Conservation (phyloP, 1,284 basidiomycete genomes). For the Sporisorium graminicola region DNA sequence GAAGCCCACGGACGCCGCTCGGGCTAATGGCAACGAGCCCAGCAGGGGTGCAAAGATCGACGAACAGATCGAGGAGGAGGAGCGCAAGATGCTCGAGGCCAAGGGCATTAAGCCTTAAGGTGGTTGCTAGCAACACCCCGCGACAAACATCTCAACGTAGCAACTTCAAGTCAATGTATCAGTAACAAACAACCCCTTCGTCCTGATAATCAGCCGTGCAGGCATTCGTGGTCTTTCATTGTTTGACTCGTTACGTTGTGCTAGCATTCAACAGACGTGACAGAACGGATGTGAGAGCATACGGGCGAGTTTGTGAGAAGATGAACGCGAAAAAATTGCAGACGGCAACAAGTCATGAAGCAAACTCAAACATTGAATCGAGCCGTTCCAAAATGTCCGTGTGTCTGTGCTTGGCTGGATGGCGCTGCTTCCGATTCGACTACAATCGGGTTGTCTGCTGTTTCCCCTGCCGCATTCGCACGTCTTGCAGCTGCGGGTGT, state of each 20-base stretch:
- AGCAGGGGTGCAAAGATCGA: slow-evolving; percentile 77
- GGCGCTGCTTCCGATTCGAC: slow-evolving; percentile 24
- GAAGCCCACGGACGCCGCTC: slow-evolving; percentile 52
- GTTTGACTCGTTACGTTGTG: not conserved
- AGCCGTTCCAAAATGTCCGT: not conserved
- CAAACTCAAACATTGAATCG: slow-evolving; percentile 5
- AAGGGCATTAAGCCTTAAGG: slow-evolving; percentile 58
- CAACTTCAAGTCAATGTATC: slow-evolving; percentile 4
- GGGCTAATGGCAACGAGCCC: slow-evolving; percentile 75
- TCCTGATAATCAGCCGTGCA: not conserved
- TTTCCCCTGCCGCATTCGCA: not conserved
- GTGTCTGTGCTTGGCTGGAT: not conserved
- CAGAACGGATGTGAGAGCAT: not conserved
- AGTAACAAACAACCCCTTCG: slow-evolving; percentile 4
- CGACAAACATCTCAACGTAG: not conserved
- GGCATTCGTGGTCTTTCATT: not conserved
- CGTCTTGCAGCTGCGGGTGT: not conserved
- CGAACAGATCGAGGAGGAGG: slow-evolving; percentile 73
- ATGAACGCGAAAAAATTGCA: not conserved
- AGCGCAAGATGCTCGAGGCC: slow-evolving; percentile 66
- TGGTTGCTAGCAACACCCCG: not conserved
- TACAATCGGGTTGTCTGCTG: slow-evolving; percentile 36
- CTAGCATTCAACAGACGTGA: too few species aligned
- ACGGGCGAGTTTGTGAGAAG: too few species aligned
- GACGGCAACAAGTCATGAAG: not conserved